Percentiles rank a stretch among this genome's conserved stretches.
Evolutionary conservation across 345 rosid genomes (phyloP).

Genomic region (Salix caprea): DNA sequence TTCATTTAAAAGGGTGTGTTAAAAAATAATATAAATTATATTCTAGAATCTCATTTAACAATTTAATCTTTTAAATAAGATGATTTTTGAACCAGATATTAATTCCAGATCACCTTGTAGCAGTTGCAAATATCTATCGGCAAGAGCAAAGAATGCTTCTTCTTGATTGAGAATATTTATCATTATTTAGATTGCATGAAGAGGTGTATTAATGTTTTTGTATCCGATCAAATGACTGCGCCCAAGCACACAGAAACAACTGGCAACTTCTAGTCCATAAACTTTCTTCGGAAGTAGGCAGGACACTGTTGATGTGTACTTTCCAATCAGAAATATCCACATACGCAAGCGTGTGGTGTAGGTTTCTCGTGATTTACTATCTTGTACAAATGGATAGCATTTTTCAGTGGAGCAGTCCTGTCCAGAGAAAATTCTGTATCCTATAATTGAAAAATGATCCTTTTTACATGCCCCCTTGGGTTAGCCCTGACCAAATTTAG

Average conservation of each 20-base stretch:
- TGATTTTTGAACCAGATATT: rapidly evolving
- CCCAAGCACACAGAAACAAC: too few species aligned
- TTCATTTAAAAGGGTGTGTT: too few species aligned
- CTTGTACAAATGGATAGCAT: not conserved
- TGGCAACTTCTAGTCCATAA: not conserved
- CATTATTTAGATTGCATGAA: not conserved
- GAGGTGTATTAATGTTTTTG: not conserved
- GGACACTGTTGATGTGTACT: not conserved
- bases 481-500: not conserved
- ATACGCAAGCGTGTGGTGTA: not conserved
- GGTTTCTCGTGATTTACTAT: not conserved
- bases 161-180: not conserved
- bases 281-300: not conserved
- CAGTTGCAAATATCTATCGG: not conserved
- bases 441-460: not conserved
- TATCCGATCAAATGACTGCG: not conserved
- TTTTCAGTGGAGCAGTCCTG: not conserved
- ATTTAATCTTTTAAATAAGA: too few species aligned
- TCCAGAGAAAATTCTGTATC: not conserved
- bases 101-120: not conserved
- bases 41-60: rapidly evolving
- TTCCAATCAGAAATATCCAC: not conserved
- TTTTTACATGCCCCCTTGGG: not conserved
- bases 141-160: not conserved
- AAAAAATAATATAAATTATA: too few species aligned